Base-by-base conservation (phyloP, 179 eudicot genomes). In the Nepenthes alata region DNA sequence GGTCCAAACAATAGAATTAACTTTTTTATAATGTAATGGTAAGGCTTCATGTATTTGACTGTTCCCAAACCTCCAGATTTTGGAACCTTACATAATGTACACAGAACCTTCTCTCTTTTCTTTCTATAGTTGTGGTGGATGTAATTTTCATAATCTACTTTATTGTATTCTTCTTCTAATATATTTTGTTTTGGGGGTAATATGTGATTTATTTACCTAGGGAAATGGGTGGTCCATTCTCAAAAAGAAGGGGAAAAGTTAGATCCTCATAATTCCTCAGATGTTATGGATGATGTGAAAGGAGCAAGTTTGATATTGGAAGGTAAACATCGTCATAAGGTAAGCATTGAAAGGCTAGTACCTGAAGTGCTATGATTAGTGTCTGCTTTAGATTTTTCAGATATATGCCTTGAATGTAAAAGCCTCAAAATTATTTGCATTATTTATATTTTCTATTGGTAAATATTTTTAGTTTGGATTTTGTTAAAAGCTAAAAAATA, bases 281-380 rank as follows among this genome's bases (percentile, higher is more conserved):
- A 68, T 61, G 47, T 58, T 50, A 47, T 56, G 12, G 71, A 64
- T 55, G 62, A 68, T 47, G 55, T 58, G 60, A 62, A 60, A 37
- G 55, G 62, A 34, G 53, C 61, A 15, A 48, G 68, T 66, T 72
- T 67, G 69, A 67, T 71, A 61, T 67, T 49, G 66, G 75, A 73
- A 64, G 60, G 58, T 39, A 70, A 55, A 64, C 54, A 62, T 71
- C 12, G 35, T 76, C 61, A 56, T 47, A 75, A 77, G 94, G 94
- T 89, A 74, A 70, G 68, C 14, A 39, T 49, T 59, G 48, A 51
- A 53, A 38, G 35, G 53, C 25, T 25, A 72, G 45, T 15, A 57
- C 53, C 62, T 25, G 25, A 25, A 25, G 25, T 0, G 25, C 25
- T 25, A 25, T 25, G 25, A 25, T 25, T 61, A 41, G 35, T 37